Evolutionary conservation across 129 eudicot species (phyloP), one percentile per base, ranked within the genome.

Genomic region (Daucus carota): DNA sequence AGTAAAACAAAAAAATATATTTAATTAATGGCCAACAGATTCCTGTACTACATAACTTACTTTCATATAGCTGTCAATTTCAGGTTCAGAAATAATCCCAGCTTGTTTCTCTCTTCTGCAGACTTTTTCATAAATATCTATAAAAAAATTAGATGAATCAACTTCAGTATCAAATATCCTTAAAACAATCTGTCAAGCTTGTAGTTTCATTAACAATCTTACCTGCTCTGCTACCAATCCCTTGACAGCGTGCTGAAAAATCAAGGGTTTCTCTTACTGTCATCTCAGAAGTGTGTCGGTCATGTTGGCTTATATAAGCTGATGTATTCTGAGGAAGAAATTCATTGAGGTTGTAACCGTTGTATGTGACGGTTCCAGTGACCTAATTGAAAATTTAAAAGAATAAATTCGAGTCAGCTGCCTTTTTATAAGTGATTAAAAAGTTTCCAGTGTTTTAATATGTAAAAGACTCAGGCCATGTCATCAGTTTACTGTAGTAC

Each of bases 61-160:
- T 34, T 40, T 75, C 78, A 75, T 75, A 48, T 75, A 75, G 47
- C 57, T 75, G 69, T 75, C 78, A 32, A 75, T 59, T 10, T 75
- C 78, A n/a, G 78, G 78, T 38, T 75, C 78, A 10, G 78, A 72
- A 15, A 75, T 47, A 74, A 74, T 74, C 41, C 77, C 77, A 18
- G 34, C 77, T 57, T 54, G 48, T 57, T 74, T 74, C 77, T 74
- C 77, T 22, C 77, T 54, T 74, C 70, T 52, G 69, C 28, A 50
- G 38, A 74, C 69, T 74, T 74, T 70, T 36, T 29, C 48, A 18
- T 50, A 52, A 32, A 34, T 74, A 20, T 74, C 77, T 74, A 3
- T 26, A 74, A 26, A 20, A 32, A 1, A 32, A 29, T 33, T 9
- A 52, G 45, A 74, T 16, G 14, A 18, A 54, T 29, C 32, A 69